phyloP scores from a whole-genome alignment of 768 basidiomycete species.

The Lyophyllum shimeji region DNA sequence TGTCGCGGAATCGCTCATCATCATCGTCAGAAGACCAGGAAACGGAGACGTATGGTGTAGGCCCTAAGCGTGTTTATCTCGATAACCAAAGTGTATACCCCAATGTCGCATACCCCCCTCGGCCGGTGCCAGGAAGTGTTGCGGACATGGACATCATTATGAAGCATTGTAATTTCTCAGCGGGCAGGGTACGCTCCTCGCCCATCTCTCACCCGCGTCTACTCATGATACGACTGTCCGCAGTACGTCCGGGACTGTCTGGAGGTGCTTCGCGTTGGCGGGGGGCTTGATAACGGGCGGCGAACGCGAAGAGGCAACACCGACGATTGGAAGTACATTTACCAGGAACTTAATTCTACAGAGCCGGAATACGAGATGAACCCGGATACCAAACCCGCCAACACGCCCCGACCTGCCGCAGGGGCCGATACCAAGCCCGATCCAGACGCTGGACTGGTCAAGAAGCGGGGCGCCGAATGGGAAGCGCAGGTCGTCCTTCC shows the following conservation, averaged over 20 bases:
- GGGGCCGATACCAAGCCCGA: constrained; percentile 32
- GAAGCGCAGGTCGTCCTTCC: constrained; percentile 55
- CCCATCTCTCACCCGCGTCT: background rate
- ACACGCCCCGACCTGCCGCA: constrained; percentile 22
- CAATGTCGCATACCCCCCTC: constrained; percentile 75
- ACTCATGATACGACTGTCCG: background rate
- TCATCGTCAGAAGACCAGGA: constrained; percentile 37
- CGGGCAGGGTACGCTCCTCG: constrained; percentile 51
- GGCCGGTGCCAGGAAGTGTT: constrained; percentile 79
- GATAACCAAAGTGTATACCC: constrained; percentile 61
- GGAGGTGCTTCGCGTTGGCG: constrained; percentile 84
- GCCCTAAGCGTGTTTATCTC: constrained; percentile 75
- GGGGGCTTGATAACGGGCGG: constrained; percentile 76
- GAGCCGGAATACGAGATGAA: constrained; percentile 19
- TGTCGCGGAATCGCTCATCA: constrained; percentile 50
- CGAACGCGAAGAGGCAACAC: constrained; percentile 71
- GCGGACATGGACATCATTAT: constrained; percentile 86
- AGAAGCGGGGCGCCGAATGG: constrained; percentile 59
- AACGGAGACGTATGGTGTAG: constrained; percentile 60
- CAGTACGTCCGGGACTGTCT: constrained; percentile 96
- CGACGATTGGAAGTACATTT: constrained; percentile 82
- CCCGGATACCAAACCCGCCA: constrained; percentile 20
- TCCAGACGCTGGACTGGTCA: constrained; percentile 53
- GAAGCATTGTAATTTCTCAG: constrained; percentile 82
- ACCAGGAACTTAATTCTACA: constrained; percentile 36